phyloP scores from a whole-genome alignment of 2,329 filamentous ascomycete species.

The Claviceps paspali region DNA sequence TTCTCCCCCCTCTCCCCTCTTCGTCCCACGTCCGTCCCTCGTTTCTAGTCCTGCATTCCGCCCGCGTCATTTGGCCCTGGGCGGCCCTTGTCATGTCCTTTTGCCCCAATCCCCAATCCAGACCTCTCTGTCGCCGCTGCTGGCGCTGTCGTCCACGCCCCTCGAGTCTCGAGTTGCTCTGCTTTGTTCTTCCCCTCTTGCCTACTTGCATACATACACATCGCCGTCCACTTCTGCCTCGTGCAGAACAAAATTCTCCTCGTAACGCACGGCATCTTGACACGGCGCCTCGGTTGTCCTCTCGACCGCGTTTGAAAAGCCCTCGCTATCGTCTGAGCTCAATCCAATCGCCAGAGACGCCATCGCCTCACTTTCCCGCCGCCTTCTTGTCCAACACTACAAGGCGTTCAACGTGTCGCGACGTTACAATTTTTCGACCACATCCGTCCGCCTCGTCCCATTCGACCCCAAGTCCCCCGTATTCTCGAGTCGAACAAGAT shows the following conservation, averaged over 20 bases:
- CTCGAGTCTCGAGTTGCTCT: conserved; percentile 1
- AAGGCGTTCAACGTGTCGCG: neutral
- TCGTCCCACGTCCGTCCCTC: conserved; percentile 1
- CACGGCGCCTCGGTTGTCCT: neutral
- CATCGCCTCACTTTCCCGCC: neutral
- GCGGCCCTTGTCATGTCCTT: conserved; percentile 1
- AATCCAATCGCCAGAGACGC: neutral
- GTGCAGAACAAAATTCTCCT: neutral
- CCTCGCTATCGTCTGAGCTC: neutral
- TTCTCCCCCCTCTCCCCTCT: neutral
- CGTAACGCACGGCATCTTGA: neutral
- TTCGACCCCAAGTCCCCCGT: no score
- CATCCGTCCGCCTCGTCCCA: no score
- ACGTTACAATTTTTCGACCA: neutral
- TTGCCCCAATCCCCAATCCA: conserved; percentile 4
- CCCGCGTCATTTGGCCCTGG: conserved; percentile 4
- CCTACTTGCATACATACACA: conserved; percentile 2
- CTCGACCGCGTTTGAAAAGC: neutral
- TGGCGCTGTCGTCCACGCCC: neutral
- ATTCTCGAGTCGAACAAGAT: neutral
- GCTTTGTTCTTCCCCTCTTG: conserved; percentile 1
- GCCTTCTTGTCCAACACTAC: neutral
- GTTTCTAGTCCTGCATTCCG: conserved; percentile 3
- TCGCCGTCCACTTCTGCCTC: conserved; percentile 3
- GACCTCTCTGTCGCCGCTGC: neutral